Evolutionary conservation across 352 stramenopile species (phyloP).

Genomic region (Phytophthora sojae): DNA sequence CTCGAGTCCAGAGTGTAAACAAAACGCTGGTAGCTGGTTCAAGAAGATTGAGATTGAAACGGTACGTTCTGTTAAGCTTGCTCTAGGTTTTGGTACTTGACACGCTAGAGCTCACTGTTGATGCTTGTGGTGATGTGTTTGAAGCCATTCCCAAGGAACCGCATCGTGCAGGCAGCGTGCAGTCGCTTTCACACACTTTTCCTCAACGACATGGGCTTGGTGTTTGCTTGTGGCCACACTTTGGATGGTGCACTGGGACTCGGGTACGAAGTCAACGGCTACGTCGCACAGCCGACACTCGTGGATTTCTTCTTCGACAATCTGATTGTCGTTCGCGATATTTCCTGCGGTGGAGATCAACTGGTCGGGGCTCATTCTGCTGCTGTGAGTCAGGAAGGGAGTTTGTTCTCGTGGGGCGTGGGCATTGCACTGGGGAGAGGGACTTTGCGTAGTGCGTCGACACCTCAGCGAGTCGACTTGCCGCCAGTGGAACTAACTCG

Average conservation of each 20-base stretch:
- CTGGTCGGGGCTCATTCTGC: conserved; percentile 75
- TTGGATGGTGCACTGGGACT: conserved; percentile 67
- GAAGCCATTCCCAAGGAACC: conserved; percentile 65
- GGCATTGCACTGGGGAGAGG: conserved; percentile 59
- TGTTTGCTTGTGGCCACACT: conserved; percentile 63
- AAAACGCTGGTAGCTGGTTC: conserved; percentile 13
- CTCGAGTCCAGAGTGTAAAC: background rate
- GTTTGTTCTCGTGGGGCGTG: conserved; percentile 83
- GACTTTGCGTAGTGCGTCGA: conserved; percentile 44
- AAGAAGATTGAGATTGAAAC: conserved; percentile 40
- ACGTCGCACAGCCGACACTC: conserved; percentile 44
- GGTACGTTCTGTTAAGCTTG: conserved; percentile 29
- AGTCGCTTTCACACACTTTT: conserved; percentile 69
- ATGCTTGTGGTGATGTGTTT: background rate
- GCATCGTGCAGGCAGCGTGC: conserved; percentile 65
- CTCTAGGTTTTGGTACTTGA: background rate
- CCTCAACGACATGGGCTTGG: conserved; percentile 67
- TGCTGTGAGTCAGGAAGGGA: conserved; percentile 59
- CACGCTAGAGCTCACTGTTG: background rate
- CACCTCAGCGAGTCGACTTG: conserved; percentile 45
- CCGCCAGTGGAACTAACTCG: conserved; percentile 10
- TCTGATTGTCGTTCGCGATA: conserved; percentile 40
- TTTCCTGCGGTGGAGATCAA: conserved; percentile 66
- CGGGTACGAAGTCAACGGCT: conserved; percentile 21
- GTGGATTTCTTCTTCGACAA: conserved; percentile 67